These are phyloP conservation scores for Botryosphaeria agaves DNA, from an alignment of 2,329 filamentous ascomycete genomes.

Conservation along the genomic window DNA sequence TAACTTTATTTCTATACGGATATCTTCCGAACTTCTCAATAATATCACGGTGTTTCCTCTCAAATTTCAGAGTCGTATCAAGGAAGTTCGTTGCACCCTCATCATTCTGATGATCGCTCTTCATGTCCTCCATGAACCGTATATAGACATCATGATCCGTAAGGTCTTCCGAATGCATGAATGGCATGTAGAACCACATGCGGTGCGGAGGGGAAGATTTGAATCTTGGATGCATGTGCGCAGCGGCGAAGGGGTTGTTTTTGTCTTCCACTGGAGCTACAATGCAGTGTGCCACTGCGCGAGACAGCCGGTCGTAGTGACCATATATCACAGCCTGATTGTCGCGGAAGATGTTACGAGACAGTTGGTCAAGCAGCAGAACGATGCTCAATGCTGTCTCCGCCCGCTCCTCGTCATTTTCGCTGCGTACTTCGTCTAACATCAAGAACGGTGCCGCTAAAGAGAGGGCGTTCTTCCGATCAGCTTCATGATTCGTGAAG, in stretches of 20 bases:
- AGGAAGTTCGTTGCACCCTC: conserved; percentile 13
- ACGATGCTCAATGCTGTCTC: conserved; percentile 30
- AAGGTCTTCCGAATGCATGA: conserved; percentile 40
- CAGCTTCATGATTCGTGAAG: conserved; percentile 8
- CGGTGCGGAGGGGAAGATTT: conserved; percentile 20
- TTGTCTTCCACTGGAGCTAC: conserved; percentile 9
- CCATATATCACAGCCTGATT: conserved; percentile 31
- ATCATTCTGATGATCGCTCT: conserved; percentile 16
- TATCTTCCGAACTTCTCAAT: conserved; percentile 39
- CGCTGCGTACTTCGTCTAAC: conserved; percentile 10
- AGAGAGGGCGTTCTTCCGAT: conserved; percentile 6
- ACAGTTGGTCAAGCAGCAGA: conserved; percentile 44
- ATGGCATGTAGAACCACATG: conserved; percentile 41
- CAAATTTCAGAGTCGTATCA: conserved; percentile 17
- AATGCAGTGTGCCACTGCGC: conserved; percentile 23
- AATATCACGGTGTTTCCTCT: conserved; percentile 31
- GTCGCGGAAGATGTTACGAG: conserved; percentile 43
- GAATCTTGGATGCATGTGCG: conserved; percentile 12
- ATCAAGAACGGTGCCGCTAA: conserved; percentile 19
- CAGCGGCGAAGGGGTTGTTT: conserved; percentile 1
- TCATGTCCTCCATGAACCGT: conserved; percentile 14
- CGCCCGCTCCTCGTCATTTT: conserved; percentile 11
- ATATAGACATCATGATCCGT: conserved; percentile 24
- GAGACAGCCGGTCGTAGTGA: conserved; percentile 38
- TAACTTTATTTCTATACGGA: conserved; percentile 36